These are phyloP conservation scores for Mucor mucedo DNA, from an alignment of 371 early-diverging fungal species.

Conservation along the genomic window DNA sequence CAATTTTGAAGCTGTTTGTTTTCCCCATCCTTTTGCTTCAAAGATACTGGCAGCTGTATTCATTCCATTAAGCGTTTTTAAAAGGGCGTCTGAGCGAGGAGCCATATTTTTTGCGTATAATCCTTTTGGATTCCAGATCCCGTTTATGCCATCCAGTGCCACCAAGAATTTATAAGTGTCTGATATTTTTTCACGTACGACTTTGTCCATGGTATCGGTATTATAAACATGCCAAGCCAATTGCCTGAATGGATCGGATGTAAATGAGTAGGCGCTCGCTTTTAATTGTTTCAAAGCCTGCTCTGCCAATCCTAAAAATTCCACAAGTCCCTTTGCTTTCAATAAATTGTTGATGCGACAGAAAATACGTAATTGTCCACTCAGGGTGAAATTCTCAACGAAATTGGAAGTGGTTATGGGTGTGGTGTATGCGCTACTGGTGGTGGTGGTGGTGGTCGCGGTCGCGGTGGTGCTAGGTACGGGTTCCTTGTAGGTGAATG, in stretches of 20 bases:
- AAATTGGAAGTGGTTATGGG: not conserved
- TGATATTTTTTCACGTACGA: conserved; percentile 9
- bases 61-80: conserved; percentile 5
- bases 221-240: conserved; percentile 5
- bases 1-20: not conserved
- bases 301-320: conserved; percentile 26
- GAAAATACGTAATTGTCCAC: conserved; percentile 32
- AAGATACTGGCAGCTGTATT: not conserved
- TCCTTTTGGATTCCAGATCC: conserved; percentile 29
- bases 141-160: conserved; percentile 17
- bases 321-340: conserved; percentile 23
- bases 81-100: not conserved
- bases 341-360: conserved; percentile 35
- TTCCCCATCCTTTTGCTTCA: not conserved
- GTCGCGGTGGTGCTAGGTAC: not conserved
- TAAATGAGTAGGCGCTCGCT: not conserved
- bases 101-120: conserved; percentile 17
- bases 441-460: conserved; percentile 3
- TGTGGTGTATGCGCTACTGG: not conserved
- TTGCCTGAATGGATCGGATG: conserved; percentile 1
- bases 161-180: conserved; percentile 13
- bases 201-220: conserved; percentile 8
- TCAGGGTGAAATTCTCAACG: conserved; percentile 5
- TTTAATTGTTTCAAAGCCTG: conserved; percentile 3
- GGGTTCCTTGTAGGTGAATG: conserved; percentile 21